Evolutionary conservation across 805 yeast species (phyloP), one percentile per base, ranked within the genome.

Genomic region (Ogataea nakhonphanomensis): DNA sequence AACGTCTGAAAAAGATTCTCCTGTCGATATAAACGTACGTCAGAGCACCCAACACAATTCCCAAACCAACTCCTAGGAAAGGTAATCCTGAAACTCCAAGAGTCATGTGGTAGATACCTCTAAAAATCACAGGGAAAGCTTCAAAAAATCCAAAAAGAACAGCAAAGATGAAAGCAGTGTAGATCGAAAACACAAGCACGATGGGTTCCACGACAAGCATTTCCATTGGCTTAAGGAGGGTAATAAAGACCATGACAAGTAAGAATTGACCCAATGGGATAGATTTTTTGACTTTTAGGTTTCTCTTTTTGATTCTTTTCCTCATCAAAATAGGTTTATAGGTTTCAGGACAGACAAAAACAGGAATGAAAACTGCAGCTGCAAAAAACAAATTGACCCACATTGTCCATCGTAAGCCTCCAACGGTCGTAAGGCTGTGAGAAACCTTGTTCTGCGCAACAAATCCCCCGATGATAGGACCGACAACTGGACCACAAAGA

Each of bases 71-170:
- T 30, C 84, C 85, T 23, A 84, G 60, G 59, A 84, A 84, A 6
- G 89, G 74, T 41, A 84, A 66, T 10, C 90, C 88, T 1, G 87
- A 73, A 9, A 76, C 63, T 41, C 88, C 90, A 1, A 65, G 44
- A 28, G 54, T 55, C 87, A 83, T 80, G 2, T 47, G 49, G 58
- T 84, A 82, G 17, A 70, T 74, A 25, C 84, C 85, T 55, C 76
- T 67, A 65, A 82, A 84, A 45, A 84, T 83, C 37, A 83, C 76
- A 7, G 89, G 89, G 63, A 70, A 82, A 3, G 89, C 89, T 59
- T 83, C 90, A 54, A 84, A 84, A 69, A 83, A 84, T 0, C 88
- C 90, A 50, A 83, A 84, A 39, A 84, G 64, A 2, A 84, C 88
- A 1, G 90, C 88, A 64, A 83, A 83, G 37, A 84, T 75, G 55